Base-by-base conservation (phyloP, 768 basidiomycete genomes). In the Mycena rebaudengoi region DNA sequence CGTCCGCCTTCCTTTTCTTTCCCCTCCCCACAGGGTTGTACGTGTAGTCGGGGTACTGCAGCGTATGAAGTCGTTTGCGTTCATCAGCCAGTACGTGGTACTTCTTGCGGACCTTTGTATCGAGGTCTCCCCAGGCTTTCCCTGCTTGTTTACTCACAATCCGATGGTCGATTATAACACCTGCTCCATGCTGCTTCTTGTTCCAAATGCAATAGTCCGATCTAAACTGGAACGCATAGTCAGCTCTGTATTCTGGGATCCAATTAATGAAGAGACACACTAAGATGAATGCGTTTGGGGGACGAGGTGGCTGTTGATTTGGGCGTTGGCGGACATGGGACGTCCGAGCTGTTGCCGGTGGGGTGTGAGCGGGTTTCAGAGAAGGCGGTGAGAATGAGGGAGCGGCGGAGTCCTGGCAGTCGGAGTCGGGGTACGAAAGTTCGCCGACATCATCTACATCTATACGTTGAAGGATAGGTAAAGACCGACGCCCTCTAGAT, bases 281-380 rank as follows among this genome's bases (percentile, higher is more conserved):
- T n/a, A n/a, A 76, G 73, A 94, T 89, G 79, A 92, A 94, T 6
- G 90, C 87, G 68, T 94, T 94, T 41, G 89, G 83, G 1, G 91
- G 91, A 21, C 91, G 86, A 30, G 86, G 84, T 33, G 91, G 84
- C 71, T 89, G 86, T 71, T 73, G 70, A 73, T 76, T 70, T 75
- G 73, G 69, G 21, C 74, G 71, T 13, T 67, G 68, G 37, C 65
- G 70, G 13, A 70, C 59, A 64, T 73, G 73, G 25, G 71, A 69
- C 28, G 60, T 25, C 12, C 53, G 64, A 50, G 54, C 48, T 20
- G 58, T 40, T n/a, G 60, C 32, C n/a, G 60, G 18, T 33, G 21
- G 18, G 28, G 54, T 10, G 57, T 37, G 30, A 26, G 41, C 55
- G 63, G 41, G n/a, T n/a, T 5, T 28, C 30, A 43, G 48, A 33